Conservation (phyloP, 192 early-diverging fungal species). For the Backusella tuberculispora region DNA sequence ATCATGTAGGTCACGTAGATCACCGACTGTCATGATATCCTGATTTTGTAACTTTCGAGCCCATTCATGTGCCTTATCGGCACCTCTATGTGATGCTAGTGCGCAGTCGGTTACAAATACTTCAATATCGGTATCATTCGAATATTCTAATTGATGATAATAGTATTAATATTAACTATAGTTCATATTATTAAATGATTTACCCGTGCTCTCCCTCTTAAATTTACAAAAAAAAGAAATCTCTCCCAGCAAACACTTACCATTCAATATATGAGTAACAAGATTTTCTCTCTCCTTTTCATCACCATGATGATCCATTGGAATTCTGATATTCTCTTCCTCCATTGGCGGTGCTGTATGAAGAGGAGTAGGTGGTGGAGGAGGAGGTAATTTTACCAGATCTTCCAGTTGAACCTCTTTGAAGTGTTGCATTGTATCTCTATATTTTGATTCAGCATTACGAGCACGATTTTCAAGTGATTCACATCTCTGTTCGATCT, state of each 20-base stretch:
- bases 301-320: not conserved
- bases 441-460: conserved; percentile 24
- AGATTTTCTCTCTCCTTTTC: conserved; percentile 6
- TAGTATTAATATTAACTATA: too few species aligned
- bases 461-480: conserved; percentile 27
- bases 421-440: conserved; percentile 27
- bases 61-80: conserved; percentile 81
- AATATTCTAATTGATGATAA: conserved; percentile 27
- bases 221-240: too few species aligned
- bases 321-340: not conserved
- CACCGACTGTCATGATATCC: conserved; percentile 82
- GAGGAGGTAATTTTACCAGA: not conserved
- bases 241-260: not conserved
- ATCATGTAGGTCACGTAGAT: conserved; percentile 72
- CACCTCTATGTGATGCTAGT: conserved; percentile 60
- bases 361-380: conserved; percentile 15
- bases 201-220: too few species aligned
- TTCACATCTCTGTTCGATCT: conserved; percentile 35
- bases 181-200: too few species aligned
- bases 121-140: conserved; percentile 66
- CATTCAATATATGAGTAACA: not conserved
- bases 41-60: conserved; percentile 68
- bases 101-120: conserved; percentile 74
- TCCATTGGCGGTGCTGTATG: conserved; percentile 2
- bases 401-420: conserved; percentile 20